Evolutionary conservation across 225 moss, liverwort and hornwort genomes (phyloP), one percentile per base, ranked within the genome.

Genomic region (Neckera pumila): DNA sequence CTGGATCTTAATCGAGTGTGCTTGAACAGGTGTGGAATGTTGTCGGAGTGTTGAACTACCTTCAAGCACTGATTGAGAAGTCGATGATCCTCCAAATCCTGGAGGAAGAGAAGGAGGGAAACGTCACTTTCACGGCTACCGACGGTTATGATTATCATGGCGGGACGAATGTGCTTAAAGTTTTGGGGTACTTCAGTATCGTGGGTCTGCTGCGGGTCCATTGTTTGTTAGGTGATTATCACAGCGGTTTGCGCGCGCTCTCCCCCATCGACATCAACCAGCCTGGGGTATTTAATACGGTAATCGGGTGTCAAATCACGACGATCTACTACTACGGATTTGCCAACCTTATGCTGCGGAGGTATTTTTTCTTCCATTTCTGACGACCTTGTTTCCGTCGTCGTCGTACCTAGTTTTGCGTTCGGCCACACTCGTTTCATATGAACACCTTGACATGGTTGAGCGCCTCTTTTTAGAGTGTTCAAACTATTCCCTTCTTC

Each of bases 61-160:
- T 99, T 13, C 98, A 99, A 91, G 98, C 98, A 13, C 93, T 96
- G 86, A 97, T 99, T 72, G 98, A 99, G 90, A 99, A 97, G 91
- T 97, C 97, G 22, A 93, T 96, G 97, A 99, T 99, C 47, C 92
- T 96, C 17, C 98, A 99, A 94, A 96, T 99, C 34, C 89, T 99
- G 86, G 98, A 99, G 61, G 98, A 99, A 83, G 98, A 99, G 86
- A 99, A 99, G 84, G 98, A 99, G 86, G 97, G 97, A 42, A 94
- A 93, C n/a, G 93, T 97, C 4, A 96, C 96, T 27, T 99, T 99
- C 64, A 99, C 98, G 82, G 97, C 97, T 33, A 99, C 97, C 27
- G 97, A 99, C 77, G 98, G 98, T 57, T 99, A 99, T 90, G 98
- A 99, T 90, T 99, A 97, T 67, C 94, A 96, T 20, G 98, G 98